Base-by-base conservation (phyloP, 75 land plant species). In the Selaginella moellendorffii region DNA sequence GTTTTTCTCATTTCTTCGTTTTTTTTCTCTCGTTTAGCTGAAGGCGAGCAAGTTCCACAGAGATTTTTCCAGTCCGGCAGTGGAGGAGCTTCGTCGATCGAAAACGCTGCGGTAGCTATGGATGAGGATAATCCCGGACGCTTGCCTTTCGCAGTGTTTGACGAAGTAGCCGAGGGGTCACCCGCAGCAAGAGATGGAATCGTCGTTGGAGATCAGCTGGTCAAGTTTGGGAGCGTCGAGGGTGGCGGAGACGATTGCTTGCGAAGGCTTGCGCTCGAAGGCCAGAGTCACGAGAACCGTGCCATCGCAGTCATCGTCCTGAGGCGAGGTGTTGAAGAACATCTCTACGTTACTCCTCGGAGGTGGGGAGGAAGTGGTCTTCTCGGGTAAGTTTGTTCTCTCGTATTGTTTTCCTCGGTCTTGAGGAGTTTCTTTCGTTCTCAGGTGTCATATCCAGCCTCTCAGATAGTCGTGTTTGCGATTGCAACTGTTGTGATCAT, bases 121-220 rank as follows among this genome's bases (percentile, higher is more conserved):
- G 85, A 73, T 20, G 76, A 70, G 52, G 84, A 85, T 71, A 30
- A 68, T 9, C 54, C 52, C 68, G 25, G 28, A 5, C 62, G 70
- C 22, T 24, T 77, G 54, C 92, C 95, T 23, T 92, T 92, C 74
- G 89, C 97, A 28, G 53, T 83, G 24, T 71, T 92, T 82, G 97
- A 92, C 76, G 89, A 92, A 71, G 84, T 88, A 63, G 42, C 76
- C 5, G 89, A 85, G 51, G 95, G 69, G 26, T 92, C 95, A 14
- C 97, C 97, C 54, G 95, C 86, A 65, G 84, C 84, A 31, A 73
- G 72, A 54, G 95, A 81, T 73, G 97, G 97, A 8, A 51, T 92
- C 27, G 76, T 77, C 31, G 70, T 85, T 42, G 97, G 97, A 22
- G 97, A 92, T 54, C 85, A 83, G 70, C 77, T 92, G 42, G 62